These are phyloP conservation scores for Gloeopeniophorella convolvens DNA, from an alignment of 768 basidiomycete species.

Conservation along the genomic window DNA sequence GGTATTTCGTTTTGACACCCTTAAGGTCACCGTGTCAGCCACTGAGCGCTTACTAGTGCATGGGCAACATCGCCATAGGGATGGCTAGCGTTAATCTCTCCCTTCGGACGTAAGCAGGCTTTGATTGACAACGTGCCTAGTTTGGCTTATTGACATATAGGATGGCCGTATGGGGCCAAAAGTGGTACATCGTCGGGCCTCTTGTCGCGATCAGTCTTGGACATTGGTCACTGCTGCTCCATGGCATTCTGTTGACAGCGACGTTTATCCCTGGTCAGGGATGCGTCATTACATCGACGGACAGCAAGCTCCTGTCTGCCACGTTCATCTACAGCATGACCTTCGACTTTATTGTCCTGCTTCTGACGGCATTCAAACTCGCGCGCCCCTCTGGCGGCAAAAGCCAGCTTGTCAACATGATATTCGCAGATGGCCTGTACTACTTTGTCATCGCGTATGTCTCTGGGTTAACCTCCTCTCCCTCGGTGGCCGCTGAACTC, in stretches of 20 bases:
- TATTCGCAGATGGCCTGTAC: constrained; percentile 66
- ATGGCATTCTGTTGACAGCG: constrained; percentile 58
- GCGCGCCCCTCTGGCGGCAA: constrained; percentile 27
- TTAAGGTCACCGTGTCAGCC: too few species aligned
- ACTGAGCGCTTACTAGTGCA: too few species aligned
- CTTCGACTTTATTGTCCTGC: constrained; percentile 58
- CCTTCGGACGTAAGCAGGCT: constrained; percentile 35
- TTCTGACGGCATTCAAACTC: constrained; percentile 56
- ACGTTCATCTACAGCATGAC: constrained; percentile 75
- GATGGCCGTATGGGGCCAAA: constrained; percentile 63
- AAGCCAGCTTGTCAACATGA: constrained; percentile 51
- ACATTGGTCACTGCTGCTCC: constrained; percentile 65
- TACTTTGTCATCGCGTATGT: constrained; percentile 72
- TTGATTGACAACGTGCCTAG: too few species aligned
- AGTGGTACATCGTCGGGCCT: constrained; percentile 42
- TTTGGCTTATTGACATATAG: too few species aligned
- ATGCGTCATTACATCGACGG: constrained; percentile 53
- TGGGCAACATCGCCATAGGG: constrained; percentile 38
- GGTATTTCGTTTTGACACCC: constrained; percentile 24
- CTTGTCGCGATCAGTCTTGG: constrained; percentile 55
- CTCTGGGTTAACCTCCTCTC: background rate
- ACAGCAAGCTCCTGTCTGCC: constrained; percentile 57
- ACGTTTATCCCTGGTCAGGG: constrained; percentile 43
- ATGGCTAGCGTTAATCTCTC: constrained; percentile 43
- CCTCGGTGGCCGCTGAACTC: constrained; percentile 27